A percentile compares a stretch with the other conserved stretches of the same genome.
Evolutionary conservation across 371 early-diverging fungal species (phyloP).

Genomic region (Mucor saturninus): DNA sequence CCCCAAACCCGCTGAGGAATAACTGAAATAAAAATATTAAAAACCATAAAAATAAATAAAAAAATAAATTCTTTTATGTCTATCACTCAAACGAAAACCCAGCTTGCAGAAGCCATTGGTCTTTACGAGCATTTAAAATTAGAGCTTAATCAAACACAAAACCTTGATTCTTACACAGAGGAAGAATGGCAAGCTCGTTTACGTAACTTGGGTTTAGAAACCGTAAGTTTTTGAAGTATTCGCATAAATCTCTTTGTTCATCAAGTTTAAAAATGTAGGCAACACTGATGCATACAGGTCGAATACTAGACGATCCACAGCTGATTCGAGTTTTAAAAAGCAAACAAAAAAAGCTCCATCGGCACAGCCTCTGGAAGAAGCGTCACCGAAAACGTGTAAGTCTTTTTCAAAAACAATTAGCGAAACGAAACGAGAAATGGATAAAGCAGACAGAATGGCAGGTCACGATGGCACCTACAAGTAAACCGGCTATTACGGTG

Average conservation of each 20-base stretch:
- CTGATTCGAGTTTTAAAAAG: constrained; percentile 3
- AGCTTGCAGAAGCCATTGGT: constrained; percentile 23
- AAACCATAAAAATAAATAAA: not conserved
- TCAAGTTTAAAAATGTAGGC: constrained; percentile 11
- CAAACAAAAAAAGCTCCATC: constrained; percentile 22
- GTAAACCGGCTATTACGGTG: not conserved
- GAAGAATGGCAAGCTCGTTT: constrained; percentile 24
- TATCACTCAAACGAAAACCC: constrained; percentile 16
- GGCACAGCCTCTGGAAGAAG: constrained; percentile 27
- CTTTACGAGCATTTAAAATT: constrained; percentile 17
- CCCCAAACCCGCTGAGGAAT: no score
- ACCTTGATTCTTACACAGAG: constrained; percentile 10
- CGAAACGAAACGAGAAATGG: constrained; percentile 14
- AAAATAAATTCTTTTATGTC: constrained; percentile 18
- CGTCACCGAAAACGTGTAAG: constrained; percentile 12
- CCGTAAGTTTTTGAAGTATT: constrained; percentile 16
- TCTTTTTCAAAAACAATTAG: not conserved
- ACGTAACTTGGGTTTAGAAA: constrained; percentile 16
- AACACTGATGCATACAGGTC: constrained; percentile 21
- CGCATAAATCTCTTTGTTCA: not conserved
- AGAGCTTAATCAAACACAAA: constrained; percentile 2
- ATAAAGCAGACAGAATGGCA: constrained; percentile 23
- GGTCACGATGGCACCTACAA: constrained; percentile 11
- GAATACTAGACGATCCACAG: constrained; percentile 2
- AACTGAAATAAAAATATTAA: no score